Base-by-base conservation (phyloP, 805 yeast species). In the Wickerhamiella dianesei region DNA sequence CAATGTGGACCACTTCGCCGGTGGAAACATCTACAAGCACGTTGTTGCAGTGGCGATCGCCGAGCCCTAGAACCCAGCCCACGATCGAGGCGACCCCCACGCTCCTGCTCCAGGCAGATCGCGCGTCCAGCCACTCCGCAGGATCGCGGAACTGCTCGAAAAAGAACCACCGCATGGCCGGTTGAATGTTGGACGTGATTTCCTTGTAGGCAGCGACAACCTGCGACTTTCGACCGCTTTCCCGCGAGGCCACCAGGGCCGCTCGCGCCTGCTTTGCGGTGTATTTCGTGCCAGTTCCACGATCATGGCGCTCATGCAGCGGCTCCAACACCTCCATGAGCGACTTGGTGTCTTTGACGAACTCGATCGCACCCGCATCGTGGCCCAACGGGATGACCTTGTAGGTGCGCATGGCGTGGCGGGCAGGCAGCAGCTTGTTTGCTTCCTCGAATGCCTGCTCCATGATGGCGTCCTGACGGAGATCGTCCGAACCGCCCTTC, bases 401-500 rank as follows among this genome's bases (percentile, higher is more conserved):
- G 63, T 92, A 92, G 0, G 96, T 87, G 43, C 95, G 65, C 1
- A 92, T 74, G 2, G 73, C 67, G 9, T 52, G 46, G 13, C 21
- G 19, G 1, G 12, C 3, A 3, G 21, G 35, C 17, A 53, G 39
- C 48, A 89, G 65, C 1, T 68, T 63, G 57, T 88, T 87, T 14
- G 87, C 95, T 56, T 87, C 84, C 18, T 74, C 81, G 62, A 94
- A 92, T 1, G 89, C 97, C 60, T 92, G 97, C 61, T 89, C 94
- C 98, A 92, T 94, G 48, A 92, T 85, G 0, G 95, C 83, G 64
- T 92, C 99, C 64, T 94, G 98, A 44, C 97, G 68, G 45, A 92
- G 66, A 64, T 92, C 98, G 64, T 92, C 98, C 8, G 84, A 73
- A 4, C 94, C 87, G 14, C 45, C 42, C 59, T 92, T 92, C 53